Evolutionary conservation across 2,329 filamentous ascomycete species (phyloP).

Genomic region (Talaromyces sp.): DNA sequence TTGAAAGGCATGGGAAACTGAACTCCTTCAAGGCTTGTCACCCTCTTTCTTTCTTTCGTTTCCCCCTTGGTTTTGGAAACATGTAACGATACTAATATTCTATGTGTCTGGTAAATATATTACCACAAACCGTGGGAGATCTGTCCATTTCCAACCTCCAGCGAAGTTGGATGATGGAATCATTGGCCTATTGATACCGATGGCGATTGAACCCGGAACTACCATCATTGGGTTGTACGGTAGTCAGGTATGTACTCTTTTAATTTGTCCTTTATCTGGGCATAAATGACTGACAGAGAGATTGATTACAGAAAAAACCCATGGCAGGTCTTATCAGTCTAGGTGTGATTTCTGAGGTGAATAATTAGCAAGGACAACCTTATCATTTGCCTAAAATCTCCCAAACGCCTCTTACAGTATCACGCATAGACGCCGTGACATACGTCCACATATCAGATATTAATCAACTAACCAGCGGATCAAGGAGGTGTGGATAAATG

Average conservation of each 20-base stretch:
- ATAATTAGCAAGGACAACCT: background rate
- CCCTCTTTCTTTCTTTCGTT: background rate
- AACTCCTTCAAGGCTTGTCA: slow-evolving; percentile 8
- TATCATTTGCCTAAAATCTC: background rate
- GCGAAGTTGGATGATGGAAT: background rate
- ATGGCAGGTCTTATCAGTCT: slow-evolving; percentile 7
- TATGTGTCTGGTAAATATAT: background rate
- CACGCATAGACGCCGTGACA: background rate
- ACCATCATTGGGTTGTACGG: slow-evolving; percentile 15
- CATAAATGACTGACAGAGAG: background rate
- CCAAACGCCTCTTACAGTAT: background rate
- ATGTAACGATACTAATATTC: too few species aligned
- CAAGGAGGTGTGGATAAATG: background rate
- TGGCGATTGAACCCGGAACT: slow-evolving; percentile 9
- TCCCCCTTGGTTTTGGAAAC: too few species aligned
- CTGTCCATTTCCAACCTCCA: slow-evolving; percentile 2
- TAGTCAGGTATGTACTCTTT: slow-evolving; percentile 1
- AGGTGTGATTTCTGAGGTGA: slow-evolving; percentile 13
- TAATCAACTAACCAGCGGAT: background rate
- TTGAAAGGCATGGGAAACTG: slow-evolving; percentile 9
- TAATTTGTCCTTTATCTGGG: too few species aligned
- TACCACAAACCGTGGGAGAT: slow-evolving; percentile 14
- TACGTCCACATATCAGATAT: background rate
- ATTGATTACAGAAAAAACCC: background rate
- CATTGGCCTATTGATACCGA: background rate